Percentiles rank a stretch among this genome's conserved stretches.
Conservation (phyloP, 2,329 filamentous ascomycete genomes). For the Sporothrix dimorphospora region DNA sequence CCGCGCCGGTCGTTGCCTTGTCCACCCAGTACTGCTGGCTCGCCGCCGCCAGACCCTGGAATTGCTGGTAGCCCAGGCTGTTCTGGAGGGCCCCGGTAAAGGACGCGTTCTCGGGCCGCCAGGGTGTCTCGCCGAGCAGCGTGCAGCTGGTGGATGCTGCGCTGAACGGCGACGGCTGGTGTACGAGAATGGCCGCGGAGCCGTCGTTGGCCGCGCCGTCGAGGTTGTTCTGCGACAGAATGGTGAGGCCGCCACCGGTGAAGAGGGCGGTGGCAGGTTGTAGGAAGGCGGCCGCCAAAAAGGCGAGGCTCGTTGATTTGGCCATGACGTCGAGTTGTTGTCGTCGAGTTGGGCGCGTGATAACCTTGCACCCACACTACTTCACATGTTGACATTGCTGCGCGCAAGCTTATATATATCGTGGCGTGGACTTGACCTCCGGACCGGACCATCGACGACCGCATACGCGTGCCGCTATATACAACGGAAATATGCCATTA, state of each 20-base stretch:
- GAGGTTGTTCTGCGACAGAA: constrained; percentile 23
- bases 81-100: constrained; percentile 34
- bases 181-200: constrained; percentile 31
- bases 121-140: constrained; percentile 31
- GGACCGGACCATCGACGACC: neutral
- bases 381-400: neutral
- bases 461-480: neutral
- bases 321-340: neutral
- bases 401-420: neutral
- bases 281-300: neutral
- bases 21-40: constrained; percentile 38
- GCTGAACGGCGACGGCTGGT: constrained; percentile 26
- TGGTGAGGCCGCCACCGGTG: constrained; percentile 24
- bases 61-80: constrained; percentile 36
- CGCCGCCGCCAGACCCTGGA: constrained; percentile 31
- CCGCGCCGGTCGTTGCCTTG: constrained; percentile 26
- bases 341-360: neutral
- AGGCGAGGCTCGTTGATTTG: neutral
- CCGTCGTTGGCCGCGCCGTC: constrained; percentile 28
- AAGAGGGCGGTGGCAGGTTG: neutral
- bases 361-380: too few relatives aligned
- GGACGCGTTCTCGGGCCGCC: constrained; percentile 35
- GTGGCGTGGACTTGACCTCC: neutral
- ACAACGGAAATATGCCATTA: neutral
- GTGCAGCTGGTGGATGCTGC: constrained; percentile 27